These are phyloP conservation scores for Lasiosphaeriaceae sp. DNA, from an alignment of 495 filamentous ascomycete species.

Conservation along the genomic window DNA sequence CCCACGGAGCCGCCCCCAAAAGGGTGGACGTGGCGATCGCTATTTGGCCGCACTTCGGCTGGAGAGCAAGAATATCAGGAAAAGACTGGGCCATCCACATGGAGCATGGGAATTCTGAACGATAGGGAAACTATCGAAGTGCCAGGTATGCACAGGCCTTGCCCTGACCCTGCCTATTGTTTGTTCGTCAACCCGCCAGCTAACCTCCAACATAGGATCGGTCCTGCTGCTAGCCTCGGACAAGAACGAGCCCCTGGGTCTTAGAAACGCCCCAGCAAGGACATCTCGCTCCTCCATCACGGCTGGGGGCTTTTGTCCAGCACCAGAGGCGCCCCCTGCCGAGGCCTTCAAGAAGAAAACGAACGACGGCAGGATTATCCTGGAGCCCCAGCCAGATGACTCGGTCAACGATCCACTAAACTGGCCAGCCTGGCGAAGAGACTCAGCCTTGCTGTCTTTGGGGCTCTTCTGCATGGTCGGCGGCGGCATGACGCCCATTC, in stretches of 20 bases:
- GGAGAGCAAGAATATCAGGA: constrained; percentile 3
- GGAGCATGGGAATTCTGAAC: constrained; percentile 81
- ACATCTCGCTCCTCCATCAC: constrained; percentile 75
- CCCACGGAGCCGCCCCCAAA: neutral
- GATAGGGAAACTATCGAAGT: constrained; percentile 84
- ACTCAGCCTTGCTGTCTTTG: constrained; percentile 75
- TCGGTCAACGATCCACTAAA: constrained; percentile 90
- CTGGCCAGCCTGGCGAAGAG: constrained; percentile 81
- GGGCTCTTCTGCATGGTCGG: constrained; percentile 92
- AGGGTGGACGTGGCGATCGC: constrained; percentile 14
- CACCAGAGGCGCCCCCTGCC: constrained; percentile 19
- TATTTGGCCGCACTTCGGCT: constrained; percentile 11
- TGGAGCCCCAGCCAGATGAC: constrained; percentile 91
- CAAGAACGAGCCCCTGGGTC: constrained; percentile 77
- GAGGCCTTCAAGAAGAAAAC: constrained; percentile 68
- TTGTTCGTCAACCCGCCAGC: neutral
- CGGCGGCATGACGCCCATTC: constrained; percentile 86
- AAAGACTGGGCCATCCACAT: constrained; percentile 38
- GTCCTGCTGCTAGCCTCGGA: constrained; percentile 71
- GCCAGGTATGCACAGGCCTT: constrained; percentile 58
- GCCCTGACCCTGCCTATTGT: neutral
- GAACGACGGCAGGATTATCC: constrained; percentile 75
- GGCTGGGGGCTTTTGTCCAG: constrained; percentile 45
- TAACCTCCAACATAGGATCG: constrained; percentile 54
- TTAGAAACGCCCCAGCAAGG: constrained; percentile 69